Evolutionary conservation across 2,329 filamentous ascomycete genomes (phyloP), one percentile per base, ranked within the genome.

Genomic region (Fusarium zealandicum): DNA sequence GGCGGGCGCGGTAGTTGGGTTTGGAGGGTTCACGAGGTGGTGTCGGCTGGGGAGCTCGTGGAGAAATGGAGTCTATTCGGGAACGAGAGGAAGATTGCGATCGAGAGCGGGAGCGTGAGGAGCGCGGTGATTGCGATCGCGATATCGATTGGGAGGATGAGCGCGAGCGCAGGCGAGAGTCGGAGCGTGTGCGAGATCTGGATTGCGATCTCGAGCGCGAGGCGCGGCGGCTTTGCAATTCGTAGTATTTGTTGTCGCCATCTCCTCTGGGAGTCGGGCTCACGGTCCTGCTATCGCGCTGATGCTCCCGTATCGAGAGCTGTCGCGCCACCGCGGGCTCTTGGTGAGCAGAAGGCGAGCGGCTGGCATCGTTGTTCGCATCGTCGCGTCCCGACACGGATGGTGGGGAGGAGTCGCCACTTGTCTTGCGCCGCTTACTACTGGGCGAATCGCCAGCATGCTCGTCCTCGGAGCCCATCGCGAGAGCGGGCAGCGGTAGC

Each of bases 1-100:
- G 83, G 46, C 86, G 84, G 28, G 86, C 82, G 35, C 78, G 82
- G 76, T 92, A 96, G 70, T 88, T 81, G 13, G 92, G 82, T 18
- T 74, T 75, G 17, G 80, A 78, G 4, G 85, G 82, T 56, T 85
- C 81, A 18, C 71, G 73, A 11, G 75, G 76, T 49, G 72, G 75
- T 6, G 75, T 70, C 11, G 74, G 69, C 25, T 66, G 68, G 45
- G 56, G 63, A 38, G 56, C 66, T 32, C 32, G 39, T 4, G 66
- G 66, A 1, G 66, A 67, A 51, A 63, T 54, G n/a, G 68, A 69
- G 22, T 71, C 67, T 30, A 69, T 66, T 43, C 65, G 65, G 31
- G 72, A 70, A 35, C 68, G 70, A 40, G 69, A 70, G 3, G 74
- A 71, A 27, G 63, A 64, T 32, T 61, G 61, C 3, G 71, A 72